A percentile compares a stretch with the other conserved stretches of the same genome.
Evolutionary conservation across 2,329 filamentous ascomycete genomes (phyloP).

Genomic region (Penicillium digitatum): DNA sequence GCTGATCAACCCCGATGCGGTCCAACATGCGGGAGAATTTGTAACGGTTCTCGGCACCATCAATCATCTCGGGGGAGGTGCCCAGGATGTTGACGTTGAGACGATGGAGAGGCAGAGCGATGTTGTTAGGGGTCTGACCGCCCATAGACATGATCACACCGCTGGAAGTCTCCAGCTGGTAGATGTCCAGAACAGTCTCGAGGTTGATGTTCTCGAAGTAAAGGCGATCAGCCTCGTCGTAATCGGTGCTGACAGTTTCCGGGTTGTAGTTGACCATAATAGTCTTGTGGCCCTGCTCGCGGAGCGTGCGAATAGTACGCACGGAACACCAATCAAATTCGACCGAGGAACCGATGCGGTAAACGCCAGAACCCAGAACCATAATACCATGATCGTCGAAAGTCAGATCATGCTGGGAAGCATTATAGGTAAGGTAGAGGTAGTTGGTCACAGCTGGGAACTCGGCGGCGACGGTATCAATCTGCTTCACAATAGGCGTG

Average conservation of each 20-base stretch:
- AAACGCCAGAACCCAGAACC: constrained; percentile 93
- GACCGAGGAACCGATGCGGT: constrained; percentile 94
- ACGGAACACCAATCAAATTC: constrained; percentile 99
- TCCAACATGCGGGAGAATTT: constrained; percentile 99
- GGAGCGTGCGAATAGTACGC: constrained; percentile 82
- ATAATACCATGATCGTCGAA: constrained; percentile 92
- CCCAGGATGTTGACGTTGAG: constrained; percentile 89
- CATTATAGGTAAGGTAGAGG: constrained; percentile 94
- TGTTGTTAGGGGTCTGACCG: constrained; percentile 97
- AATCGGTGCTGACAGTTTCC: constrained; percentile 85
- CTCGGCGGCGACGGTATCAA: constrained; percentile 95
- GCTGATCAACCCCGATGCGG: constrained; percentile 89
- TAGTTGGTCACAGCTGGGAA: constrained; percentile 96
- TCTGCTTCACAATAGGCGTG: constrained; percentile 90
- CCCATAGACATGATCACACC: constrained; percentile 95
- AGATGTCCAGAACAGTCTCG: constrained; percentile 89
- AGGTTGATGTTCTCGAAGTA: constrained; percentile 96
- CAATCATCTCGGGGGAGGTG: constrained; percentile 98
- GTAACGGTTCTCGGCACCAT: constrained; percentile 93
- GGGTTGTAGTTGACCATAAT: constrained; percentile 96
- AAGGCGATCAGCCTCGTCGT: constrained; percentile 86
- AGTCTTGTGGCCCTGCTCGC: constrained; percentile 81
- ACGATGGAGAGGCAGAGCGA: constrained; percentile 81
- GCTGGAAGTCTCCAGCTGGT: constrained; percentile 75
- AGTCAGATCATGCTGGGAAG: constrained; percentile 72